phyloP scores from a whole-genome alignment of 768 basidiomycete genomes.

The Phaffia tasmanica region DNA sequence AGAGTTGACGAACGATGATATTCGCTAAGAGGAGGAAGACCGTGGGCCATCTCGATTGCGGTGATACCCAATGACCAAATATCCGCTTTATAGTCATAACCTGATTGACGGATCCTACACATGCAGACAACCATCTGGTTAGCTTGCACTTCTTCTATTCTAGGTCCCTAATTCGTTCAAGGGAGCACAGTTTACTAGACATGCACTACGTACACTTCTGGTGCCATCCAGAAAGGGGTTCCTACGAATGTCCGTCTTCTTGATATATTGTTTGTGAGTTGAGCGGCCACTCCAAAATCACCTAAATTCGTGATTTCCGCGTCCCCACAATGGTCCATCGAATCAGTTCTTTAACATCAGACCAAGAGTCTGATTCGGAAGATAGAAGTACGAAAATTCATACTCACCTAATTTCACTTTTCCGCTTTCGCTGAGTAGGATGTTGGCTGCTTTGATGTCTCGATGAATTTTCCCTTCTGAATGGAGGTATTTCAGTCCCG shows the following conservation, averaged over 20 bases:
- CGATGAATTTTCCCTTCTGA: slow-evolving; percentile 91
- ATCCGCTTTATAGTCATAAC: slow-evolving; percentile 91
- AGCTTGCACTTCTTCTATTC: neutral
- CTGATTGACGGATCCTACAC: slow-evolving; percentile 70
- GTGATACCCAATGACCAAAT: slow-evolving; percentile 98
- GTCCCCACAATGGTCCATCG: neutral
- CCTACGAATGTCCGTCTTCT: slow-evolving; percentile 92
- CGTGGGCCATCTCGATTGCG: slow-evolving; percentile 94
- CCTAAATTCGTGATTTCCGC: slow-evolving; percentile 40
- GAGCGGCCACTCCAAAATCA: slow-evolving; percentile 96
- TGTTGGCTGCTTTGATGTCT: slow-evolving; percentile 97
- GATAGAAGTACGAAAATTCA: neutral
- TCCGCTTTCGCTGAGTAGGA: slow-evolving; percentile 77
- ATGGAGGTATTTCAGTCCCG: slow-evolving; percentile 94
- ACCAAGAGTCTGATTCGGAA: no score
- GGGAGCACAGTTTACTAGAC: neutral
- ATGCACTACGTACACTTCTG: slow-evolving; percentile 52
- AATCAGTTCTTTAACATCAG: neutral
- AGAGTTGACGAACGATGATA: slow-evolving; percentile 56
- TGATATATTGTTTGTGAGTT: slow-evolving; percentile 67
- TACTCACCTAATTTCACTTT: slow-evolving; percentile 68
- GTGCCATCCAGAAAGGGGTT: slow-evolving; percentile 50
- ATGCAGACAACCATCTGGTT: no score
- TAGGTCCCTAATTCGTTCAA: no score
- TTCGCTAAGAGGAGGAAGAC: slow-evolving; percentile 89